Conservation (phyloP, 176 grass and related monocot genomes). For the Oryza longistaminata region DNA sequence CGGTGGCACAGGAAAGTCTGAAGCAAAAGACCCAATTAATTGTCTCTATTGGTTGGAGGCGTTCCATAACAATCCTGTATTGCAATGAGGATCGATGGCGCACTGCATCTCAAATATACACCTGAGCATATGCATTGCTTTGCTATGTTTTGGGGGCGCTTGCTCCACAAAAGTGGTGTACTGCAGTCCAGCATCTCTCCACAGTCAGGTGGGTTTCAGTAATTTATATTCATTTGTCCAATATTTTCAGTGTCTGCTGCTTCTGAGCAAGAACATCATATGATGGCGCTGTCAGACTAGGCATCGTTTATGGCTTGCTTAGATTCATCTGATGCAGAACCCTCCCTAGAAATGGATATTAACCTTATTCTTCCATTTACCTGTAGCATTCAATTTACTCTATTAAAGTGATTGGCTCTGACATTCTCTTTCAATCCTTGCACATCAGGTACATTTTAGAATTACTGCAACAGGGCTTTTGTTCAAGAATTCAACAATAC, state of each 20-base stretch:
- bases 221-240: constrained; percentile 16
- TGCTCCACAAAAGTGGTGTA: constrained; percentile 86
- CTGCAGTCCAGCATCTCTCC: constrained; percentile 79
- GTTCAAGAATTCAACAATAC: constrained; percentile 96
- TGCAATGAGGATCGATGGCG: constrained; percentile 82
- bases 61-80: constrained; percentile 84
- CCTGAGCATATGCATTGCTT: constrained; percentile 98
- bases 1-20: constrained; percentile 92
- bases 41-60: constrained; percentile 89
- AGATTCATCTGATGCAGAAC: not conserved
- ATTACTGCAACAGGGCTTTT: constrained; percentile 73
- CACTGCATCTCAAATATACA: constrained; percentile 97
- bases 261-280: not conserved
- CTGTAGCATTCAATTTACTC: not conserved
- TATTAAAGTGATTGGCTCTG: constrained; percentile 9
- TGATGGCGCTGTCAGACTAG: not conserved
- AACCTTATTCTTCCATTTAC: not conserved
- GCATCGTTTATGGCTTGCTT: not conserved
- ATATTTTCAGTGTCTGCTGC: not conserved
- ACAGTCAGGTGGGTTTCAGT: constrained; percentile 57
- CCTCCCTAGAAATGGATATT: not conserved
- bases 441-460: constrained; percentile 70
- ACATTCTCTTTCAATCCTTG: constrained; percentile 34
- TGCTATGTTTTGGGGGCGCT: constrained; percentile 96
- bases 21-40: constrained; percentile 91